Evolutionary conservation across 2,329 filamentous ascomycete genomes (phyloP).

Genomic region (Tolypocladium paradoxum): DNA sequence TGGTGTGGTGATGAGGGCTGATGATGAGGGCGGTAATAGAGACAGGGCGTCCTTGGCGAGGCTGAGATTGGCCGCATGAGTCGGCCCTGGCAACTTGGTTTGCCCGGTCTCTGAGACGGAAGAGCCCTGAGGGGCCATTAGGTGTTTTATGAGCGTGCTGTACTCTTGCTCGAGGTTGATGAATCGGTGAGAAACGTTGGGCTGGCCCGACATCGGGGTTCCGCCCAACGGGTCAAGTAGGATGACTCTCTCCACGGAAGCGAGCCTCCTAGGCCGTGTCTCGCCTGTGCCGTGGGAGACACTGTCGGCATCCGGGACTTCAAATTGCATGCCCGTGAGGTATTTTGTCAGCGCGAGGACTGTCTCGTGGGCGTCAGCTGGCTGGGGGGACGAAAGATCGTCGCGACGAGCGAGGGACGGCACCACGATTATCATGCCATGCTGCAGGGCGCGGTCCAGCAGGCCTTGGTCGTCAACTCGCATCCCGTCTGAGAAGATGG

Average conservation of each 20-base stretch:
- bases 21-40: constrained; percentile 72
- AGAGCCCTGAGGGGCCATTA: constrained; percentile 28
- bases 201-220: constrained; percentile 51
- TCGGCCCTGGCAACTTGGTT: constrained; percentile 17
- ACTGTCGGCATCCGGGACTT: neutral
- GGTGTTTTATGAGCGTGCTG: constrained; percentile 51
- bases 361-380: constrained; percentile 45
- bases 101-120: constrained; percentile 19
- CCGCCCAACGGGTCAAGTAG: constrained; percentile 80
- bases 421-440: constrained; percentile 26
- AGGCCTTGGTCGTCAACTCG: constrained; percentile 20
- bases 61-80: constrained; percentile 60
- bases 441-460: constrained; percentile 19
- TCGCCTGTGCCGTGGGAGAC: constrained; percentile 16
- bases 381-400: constrained; percentile 25
- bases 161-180: constrained; percentile 93
- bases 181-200: constrained; percentile 41
- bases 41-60: constrained; percentile 60
- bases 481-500: constrained; percentile 14
- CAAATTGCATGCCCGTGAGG: constrained; percentile 55
- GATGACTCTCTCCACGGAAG: constrained; percentile 74
- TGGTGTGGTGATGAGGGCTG: constrained; percentile 81
- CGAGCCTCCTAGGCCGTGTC: constrained; percentile 33
- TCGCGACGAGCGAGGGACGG: constrained; percentile 31
- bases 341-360: constrained; percentile 68